Base-by-base conservation (phyloP, 2,329 filamentous ascomycete genomes). In the Scolecobasidium constrictum region DNA sequence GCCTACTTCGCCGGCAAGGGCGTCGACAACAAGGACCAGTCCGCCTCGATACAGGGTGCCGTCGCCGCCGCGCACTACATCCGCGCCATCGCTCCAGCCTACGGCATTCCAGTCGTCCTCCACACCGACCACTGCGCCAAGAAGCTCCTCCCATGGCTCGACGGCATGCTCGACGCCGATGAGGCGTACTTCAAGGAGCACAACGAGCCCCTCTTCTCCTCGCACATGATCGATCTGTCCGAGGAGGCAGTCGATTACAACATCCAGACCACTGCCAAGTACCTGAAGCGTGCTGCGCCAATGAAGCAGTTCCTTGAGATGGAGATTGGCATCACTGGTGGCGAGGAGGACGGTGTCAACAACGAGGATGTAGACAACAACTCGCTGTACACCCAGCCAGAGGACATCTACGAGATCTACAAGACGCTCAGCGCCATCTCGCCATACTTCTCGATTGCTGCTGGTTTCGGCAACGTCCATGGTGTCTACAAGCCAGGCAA, bases 271-370 rank as follows among this genome's bases (percentile, higher is more conserved):
- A 96, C 90, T 48, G 85, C 84, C 62, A 78, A 81, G 65, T 95
- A 98, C 75, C 78, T 96, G 50, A 82, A 94, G 79, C 84, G 90
- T 55, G 86, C 83, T 61, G 86, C 87, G 39, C 87, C 88, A 56
- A 86, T 95, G 86, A 94, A 93, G 77, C 87, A 95, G 69, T 96
- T 86, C 86, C 79, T 98, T 54, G 92, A 98, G 78, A 98, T 96
- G 90, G 83, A 44, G 46, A 43, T 39, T 20, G 44, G 83, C 62
- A 93, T 95, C 69, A 96, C 92, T 48, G 90, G 88, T 72, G 87
- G 88, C 69, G 88, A 95, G 73, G 88, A 95, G 68, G 88, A 95
- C 56, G 90, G 90, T 69, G 88, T 96, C 65, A 94, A 95, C 83
- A 96, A 96, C 75, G 87, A 94, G 71, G 78, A 82, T 56, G 88